Base-by-base conservation (phyloP, 192 early-diverging fungal species). In the Coemansia asiatica region DNA sequence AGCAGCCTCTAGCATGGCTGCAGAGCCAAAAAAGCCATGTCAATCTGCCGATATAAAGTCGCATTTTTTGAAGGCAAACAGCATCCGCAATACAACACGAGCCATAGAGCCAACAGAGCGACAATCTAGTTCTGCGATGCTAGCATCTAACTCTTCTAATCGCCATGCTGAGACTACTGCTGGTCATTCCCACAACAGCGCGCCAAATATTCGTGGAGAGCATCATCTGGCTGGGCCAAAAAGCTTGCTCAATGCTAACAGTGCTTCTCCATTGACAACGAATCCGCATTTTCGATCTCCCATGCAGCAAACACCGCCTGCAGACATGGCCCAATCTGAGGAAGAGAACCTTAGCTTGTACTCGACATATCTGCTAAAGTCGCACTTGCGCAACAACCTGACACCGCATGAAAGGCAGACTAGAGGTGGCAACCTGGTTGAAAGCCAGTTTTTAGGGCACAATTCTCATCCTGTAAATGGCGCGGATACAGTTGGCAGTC, bases 341-440 rank as follows among this genome's bases (percentile, higher is more conserved):
- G 61, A 81, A 8, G 62, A 55, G 22, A 57, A 53, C 40, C 23
- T 63, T 36, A 75, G 60, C 9, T 49, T 82, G 38, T 82, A 82
- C 54, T 68, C 74, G n/a, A 76, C 70, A 15, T 82, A 82, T 46
- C 63, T 82, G 22, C 71, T 72, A 38, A 82, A 82, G 38, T 82
- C 79, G 21, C 79, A 82, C 26, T 49, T 82, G 56, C 74, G 79
- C 35, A 82, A 76, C 61, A 76, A 82, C 54, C 25, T 68, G 12
- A 63, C 68, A 26, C 51, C 67, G 53, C 44, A 62, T 12, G 48
- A 46, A 44, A 44, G 40, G 13, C 55, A 56, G 5, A 16, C 31
- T 1, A 63, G 38, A 22, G 67, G 67, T 18, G 51, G 33, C 13
- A 56, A 64, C 61, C 54, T 36, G 48, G 6, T 60, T 62, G 7